phyloP scores from a whole-genome alignment of 164 flowering plant genomes.

The Dillenia turbinata region DNA sequence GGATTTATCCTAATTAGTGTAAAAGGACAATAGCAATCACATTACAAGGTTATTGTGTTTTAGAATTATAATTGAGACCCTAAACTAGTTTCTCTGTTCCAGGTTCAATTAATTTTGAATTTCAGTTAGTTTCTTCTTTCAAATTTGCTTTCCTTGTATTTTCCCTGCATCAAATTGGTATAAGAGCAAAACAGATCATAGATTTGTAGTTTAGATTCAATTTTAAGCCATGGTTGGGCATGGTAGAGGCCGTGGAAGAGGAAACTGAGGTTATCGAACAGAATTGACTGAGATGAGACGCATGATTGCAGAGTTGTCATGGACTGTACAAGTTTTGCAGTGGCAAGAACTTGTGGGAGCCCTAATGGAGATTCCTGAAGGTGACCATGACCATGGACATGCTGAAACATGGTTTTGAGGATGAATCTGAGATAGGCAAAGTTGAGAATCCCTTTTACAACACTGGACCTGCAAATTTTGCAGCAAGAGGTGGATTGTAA shows the following conservation, averaged over 20 bases:
- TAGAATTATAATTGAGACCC: too few relatives aligned
- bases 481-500: neutral
- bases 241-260: neutral
- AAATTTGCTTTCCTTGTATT: too few relatives aligned
- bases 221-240: too few relatives aligned
- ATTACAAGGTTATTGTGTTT: too few relatives aligned
- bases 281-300: neutral
- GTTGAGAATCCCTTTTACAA: neutral
- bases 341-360: neutral
- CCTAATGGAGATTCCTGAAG: conserved; percentile 4
- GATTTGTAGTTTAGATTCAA: too few relatives aligned
- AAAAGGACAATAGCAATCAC: too few relatives aligned
- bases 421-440: neutral
- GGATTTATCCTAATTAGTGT: too few relatives aligned
- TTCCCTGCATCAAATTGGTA: too few relatives aligned
- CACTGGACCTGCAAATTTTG: neutral
- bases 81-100: too few relatives aligned
- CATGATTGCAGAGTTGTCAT: neutral
- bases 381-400: neutral
- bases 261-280: neutral
- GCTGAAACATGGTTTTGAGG: neutral
- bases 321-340: neutral
- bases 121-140: too few relatives aligned
- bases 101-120: too few relatives aligned
- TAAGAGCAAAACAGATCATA: too few relatives aligned